Percentiles rank a stretch among this genome's conserved stretches.
Conservation (phyloP, 306 rosid species). For the Fragaria iinumae region DNA sequence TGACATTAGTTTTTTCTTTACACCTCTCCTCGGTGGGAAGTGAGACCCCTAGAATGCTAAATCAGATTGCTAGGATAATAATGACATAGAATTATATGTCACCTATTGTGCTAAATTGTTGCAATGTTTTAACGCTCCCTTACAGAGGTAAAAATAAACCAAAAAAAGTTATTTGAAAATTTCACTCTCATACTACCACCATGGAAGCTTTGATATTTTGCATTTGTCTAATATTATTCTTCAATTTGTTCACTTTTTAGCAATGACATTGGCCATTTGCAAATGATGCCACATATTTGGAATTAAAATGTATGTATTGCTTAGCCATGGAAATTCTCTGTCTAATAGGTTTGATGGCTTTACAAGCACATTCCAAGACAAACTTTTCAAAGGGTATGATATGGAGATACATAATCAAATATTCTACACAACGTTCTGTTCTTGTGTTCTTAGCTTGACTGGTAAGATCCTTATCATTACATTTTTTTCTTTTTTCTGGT, state of each 20-base stretch:
- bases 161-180: neutral
- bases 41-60: neutral
- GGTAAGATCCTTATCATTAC: slow-evolving; percentile 48
- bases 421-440: slow-evolving; percentile 84
- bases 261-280: slow-evolving; percentile 2
- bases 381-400: slow-evolving; percentile 89
- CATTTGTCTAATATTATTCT: neutral
- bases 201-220: slow-evolving; percentile 1
- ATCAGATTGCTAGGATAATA: neutral
- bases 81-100: neutral
- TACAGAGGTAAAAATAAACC: neutral
- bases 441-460: slow-evolving; percentile 84
- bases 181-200: neutral
- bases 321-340: slow-evolving; percentile 10
- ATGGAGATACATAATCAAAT: slow-evolving; percentile 99
- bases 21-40: neutral
- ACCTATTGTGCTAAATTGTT: neutral
- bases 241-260: neutral
- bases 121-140: neutral
- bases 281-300: slow-evolving; percentile 6
- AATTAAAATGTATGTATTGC: neutral
- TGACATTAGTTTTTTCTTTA: slow-evolving; percentile 2
- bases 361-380: slow-evolving; percentile 98
- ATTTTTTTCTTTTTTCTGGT: neutral
- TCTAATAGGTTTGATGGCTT: slow-evolving; percentile 76